These are phyloP conservation scores for Ambrosia artemisiifolia DNA, from an alignment of 129 eudicot species.

Conservation along the genomic window DNA sequence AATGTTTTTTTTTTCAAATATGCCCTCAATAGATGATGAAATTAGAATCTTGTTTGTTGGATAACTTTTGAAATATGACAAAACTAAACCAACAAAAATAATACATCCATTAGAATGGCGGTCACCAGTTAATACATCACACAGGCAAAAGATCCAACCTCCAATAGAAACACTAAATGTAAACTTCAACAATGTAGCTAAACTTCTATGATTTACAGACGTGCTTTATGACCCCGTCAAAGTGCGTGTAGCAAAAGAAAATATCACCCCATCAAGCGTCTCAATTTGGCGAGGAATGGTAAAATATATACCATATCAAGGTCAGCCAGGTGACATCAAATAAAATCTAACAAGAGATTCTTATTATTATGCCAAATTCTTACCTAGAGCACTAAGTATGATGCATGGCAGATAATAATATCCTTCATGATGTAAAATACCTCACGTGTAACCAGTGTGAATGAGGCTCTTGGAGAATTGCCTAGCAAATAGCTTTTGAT, in stretches of 20 bases:
- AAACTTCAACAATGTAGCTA: slow-evolving; percentile 2
- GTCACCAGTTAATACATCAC: background rate
- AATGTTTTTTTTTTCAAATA: too few relatives aligned
- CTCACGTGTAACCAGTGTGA: slow-evolving; percentile 16
- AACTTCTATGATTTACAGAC: background rate
- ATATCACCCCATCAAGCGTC: background rate
- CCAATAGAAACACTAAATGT: background rate
- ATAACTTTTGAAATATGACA: too few relatives aligned
- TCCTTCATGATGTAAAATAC: background rate
- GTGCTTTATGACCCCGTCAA: background rate
- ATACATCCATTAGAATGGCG: background rate
- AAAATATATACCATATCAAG: background rate
- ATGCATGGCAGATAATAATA: background rate
- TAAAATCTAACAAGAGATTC: background rate
- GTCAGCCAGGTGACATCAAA: background rate
- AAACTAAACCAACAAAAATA: background rate
- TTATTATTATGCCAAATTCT: background rate
- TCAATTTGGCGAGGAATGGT: background rate
- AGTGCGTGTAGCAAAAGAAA: background rate
- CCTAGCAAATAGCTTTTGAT: slow-evolving; percentile 12
- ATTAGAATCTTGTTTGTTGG: too few relatives aligned
- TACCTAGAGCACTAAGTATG: background rate
- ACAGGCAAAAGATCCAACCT: background rate
- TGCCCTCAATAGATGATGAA: too few relatives aligned
- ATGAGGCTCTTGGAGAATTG: slow-evolving; percentile 13